These are phyloP conservation scores for Dionaea muscipula DNA, from an alignment of 179 eudicot genomes.

Conservation along the genomic window DNA sequence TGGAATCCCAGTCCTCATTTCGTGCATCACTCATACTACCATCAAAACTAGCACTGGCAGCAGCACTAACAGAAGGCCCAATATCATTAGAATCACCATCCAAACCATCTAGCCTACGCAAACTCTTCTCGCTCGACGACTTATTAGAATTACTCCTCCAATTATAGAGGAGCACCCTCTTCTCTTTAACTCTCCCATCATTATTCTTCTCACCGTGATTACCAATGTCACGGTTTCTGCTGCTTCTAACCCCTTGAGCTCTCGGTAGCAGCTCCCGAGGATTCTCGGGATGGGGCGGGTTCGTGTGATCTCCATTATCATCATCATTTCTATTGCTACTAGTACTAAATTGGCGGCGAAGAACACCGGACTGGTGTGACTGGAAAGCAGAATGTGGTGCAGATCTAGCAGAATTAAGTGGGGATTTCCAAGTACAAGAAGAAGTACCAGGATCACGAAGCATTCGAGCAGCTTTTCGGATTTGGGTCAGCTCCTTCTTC, in stretches of 20 bases:
- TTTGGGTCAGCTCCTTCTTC: conserved; percentile 84
- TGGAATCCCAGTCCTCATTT: conserved; percentile 47
- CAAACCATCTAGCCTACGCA: conserved; percentile 30
- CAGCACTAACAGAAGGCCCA: conserved; percentile 34
- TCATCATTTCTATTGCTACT: too few species aligned
- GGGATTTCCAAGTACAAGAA: conserved; percentile 84
- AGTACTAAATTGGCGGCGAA: too few species aligned
- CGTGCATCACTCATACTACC: conserved; percentile 53
- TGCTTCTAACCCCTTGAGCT: neutral
- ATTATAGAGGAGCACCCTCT: conserved; percentile 55
- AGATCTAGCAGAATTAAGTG: conserved; percentile 64
- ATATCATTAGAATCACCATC: conserved; percentile 19
- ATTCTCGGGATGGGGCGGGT: neutral
- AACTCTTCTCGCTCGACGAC: conserved; percentile 57
- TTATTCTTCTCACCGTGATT: conserved; percentile 6
- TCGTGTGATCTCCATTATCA: too few species aligned
- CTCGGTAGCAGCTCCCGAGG: neutral
- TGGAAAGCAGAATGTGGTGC: conserved; percentile 16
- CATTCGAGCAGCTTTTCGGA: conserved; percentile 65
- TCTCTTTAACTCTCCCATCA: conserved; percentile 31
- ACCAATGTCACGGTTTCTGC: neutral
- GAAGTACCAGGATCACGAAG: conserved; percentile 89
- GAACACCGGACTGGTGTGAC: too few species aligned
- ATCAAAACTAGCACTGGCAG: conserved; percentile 22
- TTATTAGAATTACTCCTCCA: conserved; percentile 62